Conservation (phyloP, 179 eudicot species). For the Patellifolia procumbens region DNA sequence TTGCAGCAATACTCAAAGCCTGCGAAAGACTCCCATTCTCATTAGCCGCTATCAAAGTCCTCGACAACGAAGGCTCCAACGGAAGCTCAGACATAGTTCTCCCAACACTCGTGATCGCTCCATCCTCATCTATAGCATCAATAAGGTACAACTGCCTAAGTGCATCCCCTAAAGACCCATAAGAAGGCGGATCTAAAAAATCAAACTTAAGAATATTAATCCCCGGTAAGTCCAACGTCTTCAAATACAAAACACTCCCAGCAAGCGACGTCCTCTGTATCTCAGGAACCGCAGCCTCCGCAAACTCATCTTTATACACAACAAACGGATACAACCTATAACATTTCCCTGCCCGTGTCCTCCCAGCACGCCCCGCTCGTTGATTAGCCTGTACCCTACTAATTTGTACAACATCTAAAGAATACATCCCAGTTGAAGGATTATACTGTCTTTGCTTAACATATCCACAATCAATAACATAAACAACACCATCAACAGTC, state of each 20-base stretch:
- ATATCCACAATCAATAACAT: conserved; percentile 93
- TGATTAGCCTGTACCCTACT: conserved; percentile 99
- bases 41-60: conserved; percentile 93
- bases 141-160: conserved; percentile 88
- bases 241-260: conserved; percentile 93
- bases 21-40: conserved; percentile 79
- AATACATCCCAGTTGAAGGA: conserved; percentile 93
- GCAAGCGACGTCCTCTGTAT: conserved; percentile 93
- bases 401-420: conserved; percentile 85
- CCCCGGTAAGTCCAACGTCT: conserved; percentile 89
- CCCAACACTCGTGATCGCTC: conserved; percentile 73
- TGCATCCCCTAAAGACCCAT: conserved; percentile 89
- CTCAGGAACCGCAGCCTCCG: conserved; percentile 95
- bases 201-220: conserved; percentile 92
- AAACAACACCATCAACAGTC: conserved; percentile 99
- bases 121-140: conserved; percentile 91
- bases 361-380: conserved; percentile 98
- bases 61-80: conserved; percentile 91
- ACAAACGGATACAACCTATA: conserved; percentile 75
- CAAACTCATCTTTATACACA: conserved; percentile 72
- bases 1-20: conserved; percentile 92
- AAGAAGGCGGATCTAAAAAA: conserved; percentile 86
- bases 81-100: conserved; percentile 94
- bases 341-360: conserved; percentile 97
- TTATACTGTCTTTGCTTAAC: conserved; percentile 96